Percentiles rank a stretch among this genome's conserved stretches.
These are phyloP conservation scores for Haplosporangium gracile DNA, from an alignment of 192 early-diverging fungal genomes.

Conservation along the genomic window DNA sequence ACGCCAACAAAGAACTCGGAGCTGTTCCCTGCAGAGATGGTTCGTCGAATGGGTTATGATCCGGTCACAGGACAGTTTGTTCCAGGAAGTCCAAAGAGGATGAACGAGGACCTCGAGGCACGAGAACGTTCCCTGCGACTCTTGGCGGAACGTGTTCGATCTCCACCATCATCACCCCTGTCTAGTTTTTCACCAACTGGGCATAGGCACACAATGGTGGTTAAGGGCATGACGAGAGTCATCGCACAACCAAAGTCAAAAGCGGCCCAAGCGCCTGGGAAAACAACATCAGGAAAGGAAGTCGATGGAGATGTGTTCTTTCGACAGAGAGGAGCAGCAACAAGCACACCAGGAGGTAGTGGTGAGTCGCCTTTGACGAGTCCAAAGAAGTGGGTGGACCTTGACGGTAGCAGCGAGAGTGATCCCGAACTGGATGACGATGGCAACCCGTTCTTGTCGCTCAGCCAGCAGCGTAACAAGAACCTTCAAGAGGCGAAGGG, in stretches of 20 bases:
- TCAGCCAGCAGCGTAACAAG: slow-evolving; percentile 33
- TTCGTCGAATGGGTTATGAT: slow-evolving; percentile 52
- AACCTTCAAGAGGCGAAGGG: slow-evolving; percentile 22
- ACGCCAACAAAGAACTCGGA: slow-evolving; percentile 34
- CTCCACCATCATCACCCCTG: slow-evolving; percentile 27
- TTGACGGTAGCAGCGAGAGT: slow-evolving; percentile 20
- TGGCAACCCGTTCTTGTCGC: slow-evolving; percentile 13
- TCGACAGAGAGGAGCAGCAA: background rate
- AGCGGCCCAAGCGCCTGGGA: background rate
- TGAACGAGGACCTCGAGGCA: slow-evolving; percentile 36
- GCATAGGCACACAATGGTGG: slow-evolving; percentile 17
- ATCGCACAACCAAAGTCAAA: slow-evolving; percentile 18
- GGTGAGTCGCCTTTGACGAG: background rate
- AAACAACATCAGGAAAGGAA: slow-evolving; percentile 3
- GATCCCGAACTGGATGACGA: slow-evolving; percentile 5
- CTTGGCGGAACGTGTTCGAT: slow-evolving; percentile 42
- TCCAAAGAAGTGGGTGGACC: slow-evolving; percentile 32
- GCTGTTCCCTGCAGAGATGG: slow-evolving; percentile 47
- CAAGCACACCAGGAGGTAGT: background rate
- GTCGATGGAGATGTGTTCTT: slow-evolving; percentile 33
- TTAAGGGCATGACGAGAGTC: slow-evolving; percentile 19
- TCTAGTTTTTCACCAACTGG: background rate
- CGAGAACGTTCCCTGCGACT: slow-evolving; percentile 50
- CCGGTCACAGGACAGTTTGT: slow-evolving; percentile 52
- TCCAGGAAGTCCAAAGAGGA: slow-evolving; percentile 39